Evolutionary conservation across 176 grass and related monocot genomes (phyloP), one percentile per base, ranked within the genome.

Genomic region (Dendrocalamus sinicus): DNA sequence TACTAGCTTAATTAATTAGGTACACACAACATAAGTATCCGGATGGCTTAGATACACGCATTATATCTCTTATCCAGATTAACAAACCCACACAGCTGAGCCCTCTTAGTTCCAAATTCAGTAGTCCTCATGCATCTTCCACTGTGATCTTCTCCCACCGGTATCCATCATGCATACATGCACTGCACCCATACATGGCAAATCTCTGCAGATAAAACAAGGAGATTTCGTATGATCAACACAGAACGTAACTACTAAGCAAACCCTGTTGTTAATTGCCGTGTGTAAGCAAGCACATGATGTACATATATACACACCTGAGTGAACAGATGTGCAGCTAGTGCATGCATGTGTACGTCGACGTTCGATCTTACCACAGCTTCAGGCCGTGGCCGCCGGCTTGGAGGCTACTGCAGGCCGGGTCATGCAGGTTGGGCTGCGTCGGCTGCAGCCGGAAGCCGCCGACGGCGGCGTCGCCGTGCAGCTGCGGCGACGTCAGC

Each of bases 351-450:
- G 61, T 43, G 32, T 84, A 17, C 46, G 66, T 24, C 32, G 22
- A 24, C 30, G 65, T 16, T 26, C n/a, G 10, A 30, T 73, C 77
- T 70, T 92, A 94, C 94, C 91, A 97, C 48, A 97, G 94, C 75
- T 97, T 92, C 60, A 97, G 92, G 85, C 85, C 86, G 55, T 92
- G 92, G 81, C 89, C 46, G 14, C n/a, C 81, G 70, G 70, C 85
- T 20, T 89, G 89, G 85, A 92, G 75, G 83, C 70, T 78, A 80
- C 72, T 78, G 86, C 81, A 91, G 8, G 72, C 73, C 35, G 83
- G 82, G 47, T 97, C 89, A 82, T 97, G 94, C 79, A 97, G 90
- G 88, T 97, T 97, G 50, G 94, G 94, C 70, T 97, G 94, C 52
- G 87, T 90, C 1, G 94, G 94, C 92, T 97, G 94, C 22, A 94